Evolutionary conservation across 2,329 filamentous ascomycete species (phyloP).

Genomic region (Colletotrichum lindemuthianum): DNA sequence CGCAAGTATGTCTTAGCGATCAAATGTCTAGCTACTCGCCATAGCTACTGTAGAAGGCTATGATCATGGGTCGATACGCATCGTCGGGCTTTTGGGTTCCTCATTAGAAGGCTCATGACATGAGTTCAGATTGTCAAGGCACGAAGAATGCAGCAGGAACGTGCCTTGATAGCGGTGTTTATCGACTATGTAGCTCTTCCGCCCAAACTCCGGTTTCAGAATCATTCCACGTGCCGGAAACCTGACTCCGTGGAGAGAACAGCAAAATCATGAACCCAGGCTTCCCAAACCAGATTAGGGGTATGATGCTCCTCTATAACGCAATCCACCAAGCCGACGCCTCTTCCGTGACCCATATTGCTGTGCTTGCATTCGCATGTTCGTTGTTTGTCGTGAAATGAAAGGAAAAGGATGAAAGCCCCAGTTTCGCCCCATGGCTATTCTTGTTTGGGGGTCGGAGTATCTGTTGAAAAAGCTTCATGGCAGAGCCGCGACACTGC

Average conservation of each 20-base stretch:
- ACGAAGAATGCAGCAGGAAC: slow-evolving; percentile 11
- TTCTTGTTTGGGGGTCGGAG: background rate
- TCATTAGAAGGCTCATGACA: background rate
- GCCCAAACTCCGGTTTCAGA: slow-evolving; percentile 30
- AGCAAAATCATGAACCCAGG: slow-evolving; percentile 27
- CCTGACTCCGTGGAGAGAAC: slow-evolving; percentile 26
- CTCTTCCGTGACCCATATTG: slow-evolving; percentile 27
- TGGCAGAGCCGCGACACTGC: slow-evolving; percentile 31
- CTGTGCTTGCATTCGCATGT: slow-evolving; percentile 34
- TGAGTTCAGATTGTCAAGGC: slow-evolving; percentile 3
- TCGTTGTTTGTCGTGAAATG: slow-evolving; percentile 31
- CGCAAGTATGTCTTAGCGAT: too few relatives aligned
- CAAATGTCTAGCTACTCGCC: too few relatives aligned
- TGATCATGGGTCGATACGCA: too few relatives aligned
- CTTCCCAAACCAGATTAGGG: slow-evolving; percentile 34
- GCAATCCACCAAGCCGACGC: slow-evolving; percentile 23
- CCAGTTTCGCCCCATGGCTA: background rate
- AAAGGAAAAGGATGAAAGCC: background rate
- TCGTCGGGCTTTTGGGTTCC: too few relatives aligned
- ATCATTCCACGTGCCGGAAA: slow-evolving; percentile 15
- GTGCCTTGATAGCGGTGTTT: slow-evolving; percentile 8
- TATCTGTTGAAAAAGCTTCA: background rate
- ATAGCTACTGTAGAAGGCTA: too few relatives aligned
- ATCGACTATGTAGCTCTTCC: slow-evolving; percentile 13
- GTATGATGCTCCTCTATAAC: slow-evolving; percentile 36